phyloP scores from a whole-genome alignment of 2,329 filamentous ascomycete species.

The Penicillium sclerotiorum region DNA sequence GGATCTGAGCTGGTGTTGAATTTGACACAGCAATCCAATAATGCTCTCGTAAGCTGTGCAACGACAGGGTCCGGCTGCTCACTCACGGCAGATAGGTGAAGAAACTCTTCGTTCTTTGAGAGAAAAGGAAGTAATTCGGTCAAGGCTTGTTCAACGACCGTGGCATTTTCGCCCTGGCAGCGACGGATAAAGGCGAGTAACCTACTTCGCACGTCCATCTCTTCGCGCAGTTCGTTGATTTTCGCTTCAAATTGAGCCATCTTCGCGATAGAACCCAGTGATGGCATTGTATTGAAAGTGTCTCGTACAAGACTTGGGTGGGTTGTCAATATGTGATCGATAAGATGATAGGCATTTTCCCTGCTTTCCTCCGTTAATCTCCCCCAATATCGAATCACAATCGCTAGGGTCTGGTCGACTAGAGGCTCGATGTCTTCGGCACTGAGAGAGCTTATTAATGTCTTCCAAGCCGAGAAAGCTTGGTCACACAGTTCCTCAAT shows the following conservation, averaged over 20 bases:
- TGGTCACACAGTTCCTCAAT: conserved; percentile 73
- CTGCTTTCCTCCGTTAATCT: conserved; percentile 65
- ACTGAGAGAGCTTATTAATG: conserved; percentile 73
- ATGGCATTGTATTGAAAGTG: conserved; percentile 76
- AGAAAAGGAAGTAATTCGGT: conserved; percentile 76
- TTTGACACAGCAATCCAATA: conserved; percentile 83
- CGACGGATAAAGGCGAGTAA: conserved; percentile 73
- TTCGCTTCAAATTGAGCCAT: conserved; percentile 69
- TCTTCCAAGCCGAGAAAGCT: conserved; percentile 82
- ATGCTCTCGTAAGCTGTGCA: conserved; percentile 69
- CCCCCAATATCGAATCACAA: conserved; percentile 80
- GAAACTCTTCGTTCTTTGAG: conserved; percentile 69
- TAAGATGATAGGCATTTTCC: conserved; percentile 61
- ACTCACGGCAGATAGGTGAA: conserved; percentile 78
- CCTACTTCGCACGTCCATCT: conserved; percentile 66
- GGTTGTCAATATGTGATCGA: conserved; percentile 66
- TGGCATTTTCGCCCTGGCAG: conserved; percentile 78
- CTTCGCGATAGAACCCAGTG: conserved; percentile 69
- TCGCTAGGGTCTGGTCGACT: conserved; percentile 85
- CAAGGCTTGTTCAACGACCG: conserved; percentile 81
- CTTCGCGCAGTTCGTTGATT: conserved; percentile 65
- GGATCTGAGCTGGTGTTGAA: conserved; percentile 70
- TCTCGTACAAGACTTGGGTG: conserved; percentile 64
- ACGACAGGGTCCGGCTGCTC: conserved; percentile 81
- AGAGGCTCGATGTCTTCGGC: conserved; percentile 78